A percentile compares a stretch with the other conserved stretches of the same genome.
These are phyloP conservation scores for Myxozyma lipomycoides DNA, from an alignment of 805 yeast genomes.

Conservation along the genomic window DNA sequence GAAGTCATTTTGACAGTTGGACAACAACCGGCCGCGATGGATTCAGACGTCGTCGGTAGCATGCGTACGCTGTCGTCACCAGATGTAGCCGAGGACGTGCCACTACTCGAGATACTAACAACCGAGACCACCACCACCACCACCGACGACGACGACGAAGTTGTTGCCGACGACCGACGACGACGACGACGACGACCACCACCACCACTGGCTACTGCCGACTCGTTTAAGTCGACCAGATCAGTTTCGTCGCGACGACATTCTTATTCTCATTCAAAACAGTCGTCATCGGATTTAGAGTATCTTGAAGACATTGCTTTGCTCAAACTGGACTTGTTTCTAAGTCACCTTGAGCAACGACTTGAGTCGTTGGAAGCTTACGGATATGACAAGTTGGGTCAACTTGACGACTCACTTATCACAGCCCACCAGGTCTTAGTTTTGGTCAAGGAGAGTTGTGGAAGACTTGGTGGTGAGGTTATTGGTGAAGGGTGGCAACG, in stretches of 20 bases:
- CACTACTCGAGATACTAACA: no score
- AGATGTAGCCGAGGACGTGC: neutral
- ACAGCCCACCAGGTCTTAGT: slow-evolving; percentile 32
- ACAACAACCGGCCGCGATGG: no score
- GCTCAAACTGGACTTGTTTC: slow-evolving; percentile 29
- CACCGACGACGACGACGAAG: neutral
- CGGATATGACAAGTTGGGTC: slow-evolving; percentile 32
- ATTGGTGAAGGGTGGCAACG: slow-evolving; percentile 35
- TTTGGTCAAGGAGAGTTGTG: slow-evolving; percentile 32
- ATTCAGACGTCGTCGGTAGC: no score
- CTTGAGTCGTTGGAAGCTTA: slow-evolving; percentile 37
- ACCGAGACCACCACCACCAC: no score
- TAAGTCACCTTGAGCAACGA: slow-evolving; percentile 29
- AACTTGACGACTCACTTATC: slow-evolving; percentile 35
- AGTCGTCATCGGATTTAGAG: slow-evolving; percentile 13
- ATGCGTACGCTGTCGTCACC: neutral
- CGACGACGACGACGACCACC: neutral
- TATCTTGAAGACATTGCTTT: slow-evolving; percentile 17
- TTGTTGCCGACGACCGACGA: neutral
- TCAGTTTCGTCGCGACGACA: slow-evolving; percentile 6
- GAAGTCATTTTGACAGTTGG: no score
- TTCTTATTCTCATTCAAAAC: slow-evolving; percentile 15
- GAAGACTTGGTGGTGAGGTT: slow-evolving; percentile 32
- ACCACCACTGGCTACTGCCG: slow-evolving; percentile 2
- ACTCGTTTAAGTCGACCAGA: slow-evolving; percentile 7